Base-by-base conservation (phyloP, 306 rosid genomes). In the Vigna radiata region DNA sequence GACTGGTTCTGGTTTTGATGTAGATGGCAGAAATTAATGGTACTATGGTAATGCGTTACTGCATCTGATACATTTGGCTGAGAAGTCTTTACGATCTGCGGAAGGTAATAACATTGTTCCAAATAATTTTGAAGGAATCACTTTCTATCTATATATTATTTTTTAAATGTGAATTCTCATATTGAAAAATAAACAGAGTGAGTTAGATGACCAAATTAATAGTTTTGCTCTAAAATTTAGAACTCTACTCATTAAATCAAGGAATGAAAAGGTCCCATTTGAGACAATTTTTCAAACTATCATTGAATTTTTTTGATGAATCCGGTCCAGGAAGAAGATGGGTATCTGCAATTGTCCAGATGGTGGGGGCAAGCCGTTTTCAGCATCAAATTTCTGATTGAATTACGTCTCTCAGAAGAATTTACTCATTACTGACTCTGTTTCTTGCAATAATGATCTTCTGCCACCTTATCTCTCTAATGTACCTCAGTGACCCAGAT, bases 1-100 rank as follows among this genome's bases (percentile, higher is more conserved):
- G 96, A 91, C 96, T 31, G 98, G 97, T 33, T 81, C 98, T 49
- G 98, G 97, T 67, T 94, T 94, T 84, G 90, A 92, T 58, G 98
- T 88, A 73, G 93, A 90, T 80, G 89, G 90, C 77, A 87, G 89
- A 81, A 81, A 43, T 50, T 85, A 81, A 82, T 47, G 41, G 33
- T 47, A 53, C 12, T 56, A 25, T 65, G 72, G 21, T 33, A 63
- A 25, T 72, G 78, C 39, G 63, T 74, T 60, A 77, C 71, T 53
- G 73, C 71, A 60, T 47, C 66, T 31, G 50, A 75, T 60, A 41
- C 59, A 60, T 77, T 75, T 44, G 72, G 58, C 77, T 73, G 62
- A 47, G 83, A 49, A 73, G 44, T 73, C 62, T 3, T 43, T 64
- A 2, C 65, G 55, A 67, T 55, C 48, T 37, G 77, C 44, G 62